phyloP scores from a whole-genome alignment of 2,329 filamentous ascomycete genomes.

The Rutstroemia sydowiana region DNA sequence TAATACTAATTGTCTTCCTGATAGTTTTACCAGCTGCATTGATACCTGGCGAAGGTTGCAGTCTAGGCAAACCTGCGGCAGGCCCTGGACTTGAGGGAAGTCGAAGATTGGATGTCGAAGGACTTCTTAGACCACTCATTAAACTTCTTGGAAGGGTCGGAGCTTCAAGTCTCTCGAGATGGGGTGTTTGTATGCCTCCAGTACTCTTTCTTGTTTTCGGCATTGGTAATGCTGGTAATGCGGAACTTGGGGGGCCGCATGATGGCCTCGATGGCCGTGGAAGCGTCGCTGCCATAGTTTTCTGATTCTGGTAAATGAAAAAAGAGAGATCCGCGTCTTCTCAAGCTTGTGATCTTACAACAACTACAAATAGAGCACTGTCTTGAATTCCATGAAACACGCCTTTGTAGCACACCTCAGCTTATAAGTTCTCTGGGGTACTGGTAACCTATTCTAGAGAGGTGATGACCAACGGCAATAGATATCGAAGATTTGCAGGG shows the following conservation, averaged over 20 bases:
- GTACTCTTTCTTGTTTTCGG: slow-evolving; percentile 65
- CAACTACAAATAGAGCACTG: slow-evolving; percentile 12
- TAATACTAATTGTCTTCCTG: slow-evolving; percentile 86
- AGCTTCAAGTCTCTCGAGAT: slow-evolving; percentile 20
- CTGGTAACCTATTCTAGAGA: background rate
- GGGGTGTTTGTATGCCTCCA: slow-evolving; percentile 37
- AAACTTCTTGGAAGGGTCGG: slow-evolving; percentile 43
- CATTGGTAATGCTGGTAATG: slow-evolving; percentile 67
- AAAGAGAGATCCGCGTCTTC: background rate
- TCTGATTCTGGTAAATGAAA: slow-evolving; percentile 4
- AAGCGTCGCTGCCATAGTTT: slow-evolving; percentile 32
- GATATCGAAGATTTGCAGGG: background rate
- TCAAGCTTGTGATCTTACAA: background rate
- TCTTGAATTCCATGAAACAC: slow-evolving; percentile 4
- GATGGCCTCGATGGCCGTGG: slow-evolving; percentile 54
- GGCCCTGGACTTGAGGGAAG: slow-evolving; percentile 42
- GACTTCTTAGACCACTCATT: slow-evolving; percentile 50
- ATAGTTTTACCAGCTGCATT: slow-evolving; percentile 61
- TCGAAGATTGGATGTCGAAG: slow-evolving; percentile 50
- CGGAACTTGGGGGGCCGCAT: slow-evolving; percentile 62
- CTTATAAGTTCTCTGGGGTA: background rate
- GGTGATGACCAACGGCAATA: background rate
- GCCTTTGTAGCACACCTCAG: background rate
- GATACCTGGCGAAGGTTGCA: slow-evolving; percentile 47
- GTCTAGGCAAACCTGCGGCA: slow-evolving; percentile 46